Conservation (phyloP, 164 flowering plant genomes). For the Santalum album region DNA sequence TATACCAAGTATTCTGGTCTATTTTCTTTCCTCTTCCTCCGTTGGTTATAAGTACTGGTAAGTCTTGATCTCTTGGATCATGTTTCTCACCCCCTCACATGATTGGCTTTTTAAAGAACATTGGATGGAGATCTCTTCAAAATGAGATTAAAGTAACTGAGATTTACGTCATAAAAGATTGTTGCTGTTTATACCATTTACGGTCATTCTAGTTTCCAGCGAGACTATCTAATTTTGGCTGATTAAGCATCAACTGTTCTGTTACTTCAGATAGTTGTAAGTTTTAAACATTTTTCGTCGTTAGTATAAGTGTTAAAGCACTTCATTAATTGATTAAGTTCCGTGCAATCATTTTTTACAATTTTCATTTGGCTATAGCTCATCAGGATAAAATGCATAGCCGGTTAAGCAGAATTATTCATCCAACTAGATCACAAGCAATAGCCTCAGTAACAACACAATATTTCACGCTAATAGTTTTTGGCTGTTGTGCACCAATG, state of each 20-base stretch:
- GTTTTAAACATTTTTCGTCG: background rate
- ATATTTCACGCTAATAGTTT: no score
- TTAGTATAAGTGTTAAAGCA: background rate
- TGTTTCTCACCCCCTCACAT: background rate
- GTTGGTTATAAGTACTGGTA: background rate
- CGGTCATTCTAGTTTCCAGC: background rate
- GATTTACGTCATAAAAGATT: background rate
- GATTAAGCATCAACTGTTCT: background rate
- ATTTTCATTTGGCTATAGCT: no score
- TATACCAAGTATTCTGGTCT: background rate
- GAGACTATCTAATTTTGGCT: background rate
- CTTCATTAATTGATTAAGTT: background rate
- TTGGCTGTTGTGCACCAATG: no score
- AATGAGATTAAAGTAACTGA: background rate
- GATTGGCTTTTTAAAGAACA: background rate
- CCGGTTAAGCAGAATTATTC: no score
- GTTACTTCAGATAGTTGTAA: background rate
- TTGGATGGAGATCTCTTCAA: background rate
- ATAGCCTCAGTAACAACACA: no score
- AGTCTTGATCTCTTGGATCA: constrained; percentile 4
- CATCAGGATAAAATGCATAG: no score
- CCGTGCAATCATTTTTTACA: background rate
- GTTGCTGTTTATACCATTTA: background rate
- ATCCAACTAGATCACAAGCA: no score
- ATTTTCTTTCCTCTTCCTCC: background rate